Evolutionary conservation across 306 rosid genomes (phyloP).

Genomic region (Lagenaria siceraria): DNA sequence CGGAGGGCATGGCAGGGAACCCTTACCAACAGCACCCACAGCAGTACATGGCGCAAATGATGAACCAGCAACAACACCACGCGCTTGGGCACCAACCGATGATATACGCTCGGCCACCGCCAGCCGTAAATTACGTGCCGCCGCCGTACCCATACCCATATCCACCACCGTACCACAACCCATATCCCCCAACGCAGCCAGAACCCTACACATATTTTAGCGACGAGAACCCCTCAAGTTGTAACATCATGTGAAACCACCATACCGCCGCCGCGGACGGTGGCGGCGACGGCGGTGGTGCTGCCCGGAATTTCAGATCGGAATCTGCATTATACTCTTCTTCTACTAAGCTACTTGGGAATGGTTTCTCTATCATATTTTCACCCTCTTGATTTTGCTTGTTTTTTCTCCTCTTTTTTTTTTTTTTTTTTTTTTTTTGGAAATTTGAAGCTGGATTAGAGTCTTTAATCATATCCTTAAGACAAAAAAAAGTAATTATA

Average conservation of each 20-base stretch:
- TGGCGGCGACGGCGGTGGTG: slow-evolving; percentile 5
- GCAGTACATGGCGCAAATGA: slow-evolving; percentile 39
- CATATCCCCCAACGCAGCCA: slow-evolving; percentile 12
- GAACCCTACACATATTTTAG: slow-evolving; percentile 48
- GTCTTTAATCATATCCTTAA: slow-evolving; percentile 1
- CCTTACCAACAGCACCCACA: slow-evolving; percentile 28
- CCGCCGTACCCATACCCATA: slow-evolving; percentile 26
- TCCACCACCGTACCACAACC: slow-evolving; percentile 20
- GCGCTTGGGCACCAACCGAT: slow-evolving; percentile 45
- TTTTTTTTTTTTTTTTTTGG: slow-evolving; percentile 12
- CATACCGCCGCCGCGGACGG: too few relatives aligned
- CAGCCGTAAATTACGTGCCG: slow-evolving; percentile 31
- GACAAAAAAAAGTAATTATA: not conserved
- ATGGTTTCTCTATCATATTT: slow-evolving; percentile 13
- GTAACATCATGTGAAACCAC: slow-evolving; percentile 52
- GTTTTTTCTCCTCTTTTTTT: not conserved
- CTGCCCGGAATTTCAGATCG: slow-evolving; percentile 5
- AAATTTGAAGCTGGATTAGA: slow-evolving; percentile 28
- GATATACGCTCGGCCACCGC: slow-evolving; percentile 44
- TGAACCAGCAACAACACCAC: slow-evolving; percentile 54
- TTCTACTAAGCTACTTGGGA: slow-evolving; percentile 34
- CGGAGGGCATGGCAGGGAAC: slow-evolving; percentile 36
- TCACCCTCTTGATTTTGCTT: slow-evolving; percentile 3
- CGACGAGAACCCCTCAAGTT: slow-evolving; percentile 67
- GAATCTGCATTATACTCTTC: slow-evolving; percentile 5